phyloP scores from a whole-genome alignment of 176 grass and related monocot genomes.

The Elaeis guineensis region DNA sequence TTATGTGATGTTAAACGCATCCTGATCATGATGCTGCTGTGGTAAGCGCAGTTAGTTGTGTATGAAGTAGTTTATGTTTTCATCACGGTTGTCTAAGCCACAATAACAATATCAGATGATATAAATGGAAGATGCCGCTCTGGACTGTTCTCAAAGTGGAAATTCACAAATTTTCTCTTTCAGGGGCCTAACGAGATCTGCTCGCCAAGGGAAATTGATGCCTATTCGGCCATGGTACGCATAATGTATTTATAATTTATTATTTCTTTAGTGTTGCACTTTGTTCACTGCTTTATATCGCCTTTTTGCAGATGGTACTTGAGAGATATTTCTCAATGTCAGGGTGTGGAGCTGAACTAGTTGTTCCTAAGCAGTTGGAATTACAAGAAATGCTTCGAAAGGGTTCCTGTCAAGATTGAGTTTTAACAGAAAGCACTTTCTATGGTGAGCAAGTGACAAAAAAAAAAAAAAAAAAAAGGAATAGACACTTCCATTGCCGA shows the following conservation, averaged over 20 bases:
- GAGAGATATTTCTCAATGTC: conserved; percentile 65
- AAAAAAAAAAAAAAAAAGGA: no score
- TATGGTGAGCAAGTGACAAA: no score
- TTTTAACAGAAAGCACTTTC: not conserved
- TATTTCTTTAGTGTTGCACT: not conserved
- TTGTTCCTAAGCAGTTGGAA: conserved; percentile 63
- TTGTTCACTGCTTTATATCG: not conserved
- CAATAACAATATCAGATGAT: no score
- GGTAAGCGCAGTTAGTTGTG: no score
- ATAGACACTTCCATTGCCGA: no score
- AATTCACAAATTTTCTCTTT: conserved; percentile 1
- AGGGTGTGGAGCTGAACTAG: conserved; percentile 51
- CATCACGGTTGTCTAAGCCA: no score
- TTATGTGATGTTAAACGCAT: no score
- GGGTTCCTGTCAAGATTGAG: conserved; percentile 18
- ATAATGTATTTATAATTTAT: not conserved
- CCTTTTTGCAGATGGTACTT: conserved; percentile 53
- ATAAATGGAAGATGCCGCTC: no score
- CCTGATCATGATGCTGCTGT: no score
- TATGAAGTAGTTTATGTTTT: no score
- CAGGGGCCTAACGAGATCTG: conserved; percentile 59
- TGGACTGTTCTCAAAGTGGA: no score
- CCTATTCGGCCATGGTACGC: conserved; percentile 75
- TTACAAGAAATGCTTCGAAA: conserved; percentile 43
- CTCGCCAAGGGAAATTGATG: conserved; percentile 51